Conservation (phyloP, 2,329 filamentous ascomycete species). For the Phoma sp. region DNA sequence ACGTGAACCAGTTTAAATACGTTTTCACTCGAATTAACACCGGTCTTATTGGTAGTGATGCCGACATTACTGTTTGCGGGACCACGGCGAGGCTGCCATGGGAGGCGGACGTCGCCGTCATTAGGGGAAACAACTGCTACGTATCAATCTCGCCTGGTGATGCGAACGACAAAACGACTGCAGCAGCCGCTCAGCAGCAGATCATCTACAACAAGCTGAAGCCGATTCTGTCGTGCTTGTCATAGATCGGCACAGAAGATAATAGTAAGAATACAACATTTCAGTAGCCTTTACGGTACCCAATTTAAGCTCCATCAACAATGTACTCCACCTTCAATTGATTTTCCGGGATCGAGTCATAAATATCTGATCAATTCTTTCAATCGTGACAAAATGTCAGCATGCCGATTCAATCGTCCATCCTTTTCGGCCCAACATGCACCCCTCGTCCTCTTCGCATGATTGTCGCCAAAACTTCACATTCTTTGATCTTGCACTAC, state of each 20-base stretch:
- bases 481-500: no score
- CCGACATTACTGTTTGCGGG: slow-evolving; percentile 66
- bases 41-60: slow-evolving; percentile 39
- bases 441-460: no score
- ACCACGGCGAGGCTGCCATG: slow-evolving; percentile 60
- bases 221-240: slow-evolving; percentile 32
- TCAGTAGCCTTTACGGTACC: no score
- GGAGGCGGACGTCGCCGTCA: slow-evolving; percentile 61
- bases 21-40: slow-evolving; percentile 68
- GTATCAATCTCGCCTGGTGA: slow-evolving; percentile 69
- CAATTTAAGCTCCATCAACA: no score
- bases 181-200: slow-evolving; percentile 49
- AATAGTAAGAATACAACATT: no score
- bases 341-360: no score
- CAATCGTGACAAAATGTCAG: no score
- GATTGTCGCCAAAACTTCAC: no score
- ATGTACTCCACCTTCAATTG: no score
- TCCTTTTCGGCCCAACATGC: no score
- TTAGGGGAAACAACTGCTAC: slow-evolving; percentile 59
- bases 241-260: not conserved
- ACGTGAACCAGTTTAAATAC: slow-evolving; percentile 64
- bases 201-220: slow-evolving; percentile 36
- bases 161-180: slow-evolving; percentile 66
- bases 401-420: no score
- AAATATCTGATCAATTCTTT: no score